Base-by-base conservation (phyloP, 257 asterid species). In the Nicotiana noctiflora region DNA sequence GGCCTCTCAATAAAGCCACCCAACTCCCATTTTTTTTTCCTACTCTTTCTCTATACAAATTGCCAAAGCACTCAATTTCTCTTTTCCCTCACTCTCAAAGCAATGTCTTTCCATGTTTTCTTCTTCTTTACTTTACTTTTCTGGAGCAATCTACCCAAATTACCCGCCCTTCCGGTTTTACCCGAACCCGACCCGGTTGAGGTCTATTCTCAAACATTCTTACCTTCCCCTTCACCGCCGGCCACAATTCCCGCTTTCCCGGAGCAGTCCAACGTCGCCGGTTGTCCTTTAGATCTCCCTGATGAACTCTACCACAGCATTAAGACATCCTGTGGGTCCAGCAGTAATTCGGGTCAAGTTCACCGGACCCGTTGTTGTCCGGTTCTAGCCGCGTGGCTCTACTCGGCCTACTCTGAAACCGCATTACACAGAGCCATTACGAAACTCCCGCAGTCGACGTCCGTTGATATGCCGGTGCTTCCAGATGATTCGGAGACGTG, bases 231-330 rank as follows among this genome's bases (percentile, higher is more conserved):
- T 13, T 52, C 94, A 56, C 88, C 94, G 0, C 88, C 93, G n/a
- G 87, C 95, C 75, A 95, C 98, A 61, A 95, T 95, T 81, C 97
- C 98, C 40, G 99, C 99, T 68, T 95, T 95, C 88, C 98, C 94
- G n/a, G 97, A 92, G 82, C 97, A 95, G 84, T 91, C 97, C 67
- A 89, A 83, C 70, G 81, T 84, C 84, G 85, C 91, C 67, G 87
- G 80, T 51, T 94, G 98, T 86, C 96, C 94, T 17, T 84, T 94
- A 83, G 91, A 94, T 88, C 96, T 94, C 59, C 88, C 98, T 3
- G 91, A 90, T 2, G 90, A 85, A n/a, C 93, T 94, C 85, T 93
- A 89, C 89, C 87, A 76, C 46, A 91, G 84, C 84, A 76, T 94
- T 25, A 90, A 90, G 81, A 87, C 94, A 8, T 93, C 98, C 1